Evolutionary conservation across 2,329 filamentous ascomycete species (phyloP), one percentile per base, ranked within the genome.

Genomic region (Neofusicoccum umdonicola): DNA sequence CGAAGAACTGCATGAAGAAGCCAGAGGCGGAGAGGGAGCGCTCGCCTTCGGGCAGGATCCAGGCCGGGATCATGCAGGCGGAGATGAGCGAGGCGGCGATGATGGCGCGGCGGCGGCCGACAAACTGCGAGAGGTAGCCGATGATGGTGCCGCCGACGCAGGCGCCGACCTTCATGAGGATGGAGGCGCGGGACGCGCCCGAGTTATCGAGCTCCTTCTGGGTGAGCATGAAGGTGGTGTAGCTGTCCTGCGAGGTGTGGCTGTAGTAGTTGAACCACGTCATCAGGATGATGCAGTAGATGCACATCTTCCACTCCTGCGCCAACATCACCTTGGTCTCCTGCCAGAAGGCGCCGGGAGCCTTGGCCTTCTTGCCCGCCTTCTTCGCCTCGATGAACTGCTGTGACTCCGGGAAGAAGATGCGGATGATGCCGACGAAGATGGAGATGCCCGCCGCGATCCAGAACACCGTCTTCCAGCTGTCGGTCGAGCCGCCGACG

Each of bases 281-380:
- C 90, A 93, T 93, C 61, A 94, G 81, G 67, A 93, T 82, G 74
- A 90, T 81, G 76, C 89, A 91, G 81, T 93, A 94, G 63, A 93
- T 73, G 69, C 86, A 89, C 85, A 93, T 87, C 74, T 86, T 86
- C 91, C 90, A 93, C 75, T 93, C 89, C 44, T 85, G 80, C 4
- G 70, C 76, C 13, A 93, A 76, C 88, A 93, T 92, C 15, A 79
- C 74, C 74, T 85, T 88, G 13, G 86, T 89, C 71, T 93, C 90
- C 1, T 77, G 76, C 88, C 87, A 91, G 78, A 93, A 93, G 8
- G 80, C 78, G 15, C 77, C 77, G 7, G 76, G 75, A 0, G 76
- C 73, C 34, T 76, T 76, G 15, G 72, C 71, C 62, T 84, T 81
- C 69, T 86, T 84, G 15, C 86, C 87, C 1, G 80, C 79, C 67